A percentile compares a stretch with the other conserved stretches of the same genome.
phyloP scores from a whole-genome alignment of 2,329 filamentous ascomycete species.

The Cytospora chrysosperma region DNA sequence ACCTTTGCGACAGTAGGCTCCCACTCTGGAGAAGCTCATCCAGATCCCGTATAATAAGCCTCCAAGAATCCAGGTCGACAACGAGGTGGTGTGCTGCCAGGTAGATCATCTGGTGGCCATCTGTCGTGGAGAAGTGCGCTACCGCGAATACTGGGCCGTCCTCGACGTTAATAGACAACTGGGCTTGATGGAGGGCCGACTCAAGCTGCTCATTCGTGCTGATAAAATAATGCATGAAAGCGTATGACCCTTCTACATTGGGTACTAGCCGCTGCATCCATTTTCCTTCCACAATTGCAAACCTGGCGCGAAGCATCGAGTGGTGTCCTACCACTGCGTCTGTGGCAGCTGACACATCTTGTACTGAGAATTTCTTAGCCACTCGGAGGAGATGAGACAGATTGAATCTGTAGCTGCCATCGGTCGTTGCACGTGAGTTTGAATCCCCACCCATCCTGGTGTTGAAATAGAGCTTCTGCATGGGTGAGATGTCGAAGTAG shows the following conservation, averaged over 20 bases:
- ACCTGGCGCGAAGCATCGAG: slow-evolving; percentile 51
- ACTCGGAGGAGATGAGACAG: slow-evolving; percentile 50
- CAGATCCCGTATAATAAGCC: slow-evolving; percentile 48
- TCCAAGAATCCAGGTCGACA: slow-evolving; percentile 52
- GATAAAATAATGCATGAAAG: slow-evolving; percentile 43
- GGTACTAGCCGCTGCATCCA: slow-evolving; percentile 49
- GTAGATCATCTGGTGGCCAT: slow-evolving; percentile 48
- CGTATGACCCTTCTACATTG: slow-evolving; percentile 42
- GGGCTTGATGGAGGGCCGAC: slow-evolving; percentile 40
- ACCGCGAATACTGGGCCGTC: slow-evolving; percentile 51
- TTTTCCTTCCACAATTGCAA: slow-evolving; percentile 37
- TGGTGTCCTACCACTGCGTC: slow-evolving; percentile 50
- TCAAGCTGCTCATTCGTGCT: slow-evolving; percentile 43
- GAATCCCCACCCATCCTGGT: slow-evolving; percentile 42
- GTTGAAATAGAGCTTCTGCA: slow-evolving; percentile 55
- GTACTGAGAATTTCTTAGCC: slow-evolving; percentile 39
- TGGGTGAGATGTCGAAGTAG: slow-evolving; percentile 49
- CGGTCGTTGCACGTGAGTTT: slow-evolving; percentile 31
- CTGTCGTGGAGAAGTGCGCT: slow-evolving; percentile 46
- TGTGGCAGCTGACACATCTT: slow-evolving; percentile 48
- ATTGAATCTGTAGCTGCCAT: slow-evolving; percentile 48
- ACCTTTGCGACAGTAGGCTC: slow-evolving; percentile 43
- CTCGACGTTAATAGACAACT: slow-evolving; percentile 47
- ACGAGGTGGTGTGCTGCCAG: slow-evolving; percentile 52
- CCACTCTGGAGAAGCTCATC: slow-evolving; percentile 48